Evolutionary conservation across 768 basidiomycete genomes (phyloP), one percentile per base, ranked within the genome.

Genomic region (Lactarius akahatsu): DNA sequence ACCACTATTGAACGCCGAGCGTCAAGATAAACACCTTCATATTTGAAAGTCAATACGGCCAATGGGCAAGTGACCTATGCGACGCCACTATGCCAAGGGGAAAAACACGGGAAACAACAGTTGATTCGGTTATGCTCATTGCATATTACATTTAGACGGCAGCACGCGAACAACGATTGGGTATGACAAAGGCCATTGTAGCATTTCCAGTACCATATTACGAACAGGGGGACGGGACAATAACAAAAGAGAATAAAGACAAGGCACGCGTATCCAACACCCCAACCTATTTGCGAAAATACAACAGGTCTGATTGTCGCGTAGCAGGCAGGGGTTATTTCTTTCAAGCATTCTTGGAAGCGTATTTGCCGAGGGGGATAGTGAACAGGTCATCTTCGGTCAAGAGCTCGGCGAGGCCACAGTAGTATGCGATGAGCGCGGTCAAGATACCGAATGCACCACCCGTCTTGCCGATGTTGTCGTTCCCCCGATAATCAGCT

Each of bases 361-460:
- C 11, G 2, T 55, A 16, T 15, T 70, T 63, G n/a, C 82, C 82
- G 62, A 79, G 38, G 0, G 82, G 82, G 26, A 83, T 76, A 0
- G 67, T 71, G 71, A 82, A 78, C 57, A 76, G 72, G 69, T 80
- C 78, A 0, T 72, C 73, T 52, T 73, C 73, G 40, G 76, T 74
- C 15, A 83, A 77, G 40, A 83, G 67, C 60, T 82, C 77, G 1
- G 78, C 77, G 23, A 80, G 74, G 64, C 78, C 82, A 50, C 74
- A 72, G 67, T 83, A 83, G 77, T 79, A 83, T n/a, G 82, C 82
- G 62, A 84, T 71, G 67, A 74, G 70, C 4, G 82, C 82, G 13
- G 83, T 82, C 26, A 81, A 3, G 28, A 84, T 75, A 28, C 82
- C 82, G 4, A 81, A 61, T 1, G 57, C 78, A 47, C 82, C 82